phyloP scores from a whole-genome alignment of 768 basidiomycete genomes.

The Boletus subparvulus region DNA sequence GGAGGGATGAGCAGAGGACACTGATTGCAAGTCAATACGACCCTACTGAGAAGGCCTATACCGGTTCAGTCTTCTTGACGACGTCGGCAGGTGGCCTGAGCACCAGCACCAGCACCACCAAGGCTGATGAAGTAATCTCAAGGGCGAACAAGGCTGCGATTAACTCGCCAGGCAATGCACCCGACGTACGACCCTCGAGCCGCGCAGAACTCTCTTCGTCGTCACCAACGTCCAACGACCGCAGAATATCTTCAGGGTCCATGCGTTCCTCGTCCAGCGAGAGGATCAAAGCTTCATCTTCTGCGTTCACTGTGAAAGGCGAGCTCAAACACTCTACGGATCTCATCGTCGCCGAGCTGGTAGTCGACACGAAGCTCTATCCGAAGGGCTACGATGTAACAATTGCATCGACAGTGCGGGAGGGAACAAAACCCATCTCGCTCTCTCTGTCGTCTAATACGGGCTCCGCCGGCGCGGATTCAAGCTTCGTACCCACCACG shows the following conservation, averaged over 20 bases:
- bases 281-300: conserved; percentile 36
- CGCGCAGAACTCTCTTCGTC: conserved; percentile 22
- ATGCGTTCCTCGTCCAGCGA: conserved; percentile 37
- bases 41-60: conserved; percentile 51
- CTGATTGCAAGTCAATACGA: conserved; percentile 57
- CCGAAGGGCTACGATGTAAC: conserved; percentile 67
- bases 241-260: conserved; percentile 25
- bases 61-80: conserved; percentile 49
- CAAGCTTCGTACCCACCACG: background rate
- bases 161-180: conserved; percentile 21
- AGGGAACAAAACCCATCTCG: conserved; percentile 37
- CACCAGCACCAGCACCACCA: conserved; percentile 15
- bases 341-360: conserved; percentile 72
- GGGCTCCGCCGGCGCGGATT: background rate
- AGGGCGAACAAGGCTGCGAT: conserved; percentile 40
- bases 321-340: conserved; percentile 65
- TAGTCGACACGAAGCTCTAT: conserved; percentile 80
- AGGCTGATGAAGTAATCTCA: conserved; percentile 39
- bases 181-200: conserved; percentile 14
- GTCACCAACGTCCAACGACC: conserved; percentile 21
- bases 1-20: conserved; percentile 56
- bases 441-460: conserved; percentile 23
- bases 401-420: conserved; percentile 45
- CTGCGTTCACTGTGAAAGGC: conserved; percentile 61
- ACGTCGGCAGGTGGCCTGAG: conserved; percentile 13